phyloP scores from a whole-genome alignment of 2,329 filamentous ascomycete species.

The Torrubiella hemipterigena region DNA sequence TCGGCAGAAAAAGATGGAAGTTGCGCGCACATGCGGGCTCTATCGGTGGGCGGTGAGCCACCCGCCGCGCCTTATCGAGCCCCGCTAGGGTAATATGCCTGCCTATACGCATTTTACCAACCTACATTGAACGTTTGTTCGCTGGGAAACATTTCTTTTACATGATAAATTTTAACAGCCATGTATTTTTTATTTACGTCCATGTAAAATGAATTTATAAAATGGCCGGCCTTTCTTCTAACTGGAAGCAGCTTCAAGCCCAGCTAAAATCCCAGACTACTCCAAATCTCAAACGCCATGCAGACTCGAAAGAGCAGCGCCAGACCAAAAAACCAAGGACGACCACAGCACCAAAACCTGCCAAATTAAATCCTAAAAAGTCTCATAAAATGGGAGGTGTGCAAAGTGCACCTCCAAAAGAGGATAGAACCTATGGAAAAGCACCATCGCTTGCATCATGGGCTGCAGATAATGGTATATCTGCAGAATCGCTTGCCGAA shows the following conservation, averaged over 20 bases:
- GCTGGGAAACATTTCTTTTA: too few species aligned
- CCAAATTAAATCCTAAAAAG: conserved; percentile 7
- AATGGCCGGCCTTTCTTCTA: conserved; percentile 45
- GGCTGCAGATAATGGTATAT: conserved; percentile 49
- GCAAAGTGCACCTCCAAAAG: conserved; percentile 34
- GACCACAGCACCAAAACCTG: conserved; percentile 8
- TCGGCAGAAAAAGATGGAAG: too few species aligned
- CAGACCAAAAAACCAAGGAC: conserved; percentile 3
- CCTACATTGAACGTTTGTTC: too few species aligned
- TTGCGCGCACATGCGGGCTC: too few species aligned
- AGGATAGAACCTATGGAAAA: conserved; percentile 24
- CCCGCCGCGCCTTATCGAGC: too few species aligned
- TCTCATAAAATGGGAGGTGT: conserved; percentile 40
- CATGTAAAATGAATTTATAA: conserved; percentile 3
- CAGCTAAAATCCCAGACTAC: conserved; percentile 34
- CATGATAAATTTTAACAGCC: not conserved
- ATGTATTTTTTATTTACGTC: not conserved
- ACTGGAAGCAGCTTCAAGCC: conserved; percentile 70
- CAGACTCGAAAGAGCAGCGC: conserved; percentile 2
- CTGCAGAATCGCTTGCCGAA: conserved; percentile 46
- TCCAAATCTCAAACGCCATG: not conserved
- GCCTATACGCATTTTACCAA: too few species aligned
- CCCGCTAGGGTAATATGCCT: too few species aligned
- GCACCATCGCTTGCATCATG: conserved; percentile 47
- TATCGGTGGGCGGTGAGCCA: too few species aligned